Conservation (phyloP, 441 rosid species). For the Adansonia madagascariensis region DNA sequence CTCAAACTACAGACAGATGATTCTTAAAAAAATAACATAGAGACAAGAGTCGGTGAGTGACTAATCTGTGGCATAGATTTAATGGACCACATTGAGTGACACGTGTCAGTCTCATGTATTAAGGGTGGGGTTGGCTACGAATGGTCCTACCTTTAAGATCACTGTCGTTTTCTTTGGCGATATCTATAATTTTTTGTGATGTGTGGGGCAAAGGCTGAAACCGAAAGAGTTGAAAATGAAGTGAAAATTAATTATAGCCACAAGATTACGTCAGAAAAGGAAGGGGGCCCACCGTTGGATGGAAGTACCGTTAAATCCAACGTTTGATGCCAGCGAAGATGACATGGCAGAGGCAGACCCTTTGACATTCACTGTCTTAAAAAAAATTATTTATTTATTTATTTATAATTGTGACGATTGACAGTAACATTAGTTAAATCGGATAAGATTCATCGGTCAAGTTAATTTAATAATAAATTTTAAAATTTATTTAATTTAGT, state of each 20-base stretch:
- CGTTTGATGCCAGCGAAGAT: conserved; percentile 18
- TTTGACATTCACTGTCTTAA: not conserved
- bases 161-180: not conserved
- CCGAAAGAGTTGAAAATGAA: not conserved
- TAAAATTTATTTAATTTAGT: no score
- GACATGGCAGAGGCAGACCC: conserved; percentile 19
- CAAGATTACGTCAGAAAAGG: not conserved
- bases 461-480: no score
- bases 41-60: not conserved
- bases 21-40: not conserved
- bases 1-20: not conserved
- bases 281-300: not conserved
- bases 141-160: not conserved
- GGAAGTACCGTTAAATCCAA: conserved; percentile 34
- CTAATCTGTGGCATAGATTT: not conserved
- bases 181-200: no score
- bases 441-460: no score
- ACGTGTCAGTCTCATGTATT: not conserved
- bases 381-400: no score
- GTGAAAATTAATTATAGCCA: not conserved
- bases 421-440: no score
- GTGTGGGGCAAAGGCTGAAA: no score
- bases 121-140: not conserved
- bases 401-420: no score
- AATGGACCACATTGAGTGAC: not conserved